Evolutionary conservation across 768 basidiomycete genomes (phyloP), one percentile per base, ranked within the genome.

Genomic region (Pleurotus ostreatus): DNA sequence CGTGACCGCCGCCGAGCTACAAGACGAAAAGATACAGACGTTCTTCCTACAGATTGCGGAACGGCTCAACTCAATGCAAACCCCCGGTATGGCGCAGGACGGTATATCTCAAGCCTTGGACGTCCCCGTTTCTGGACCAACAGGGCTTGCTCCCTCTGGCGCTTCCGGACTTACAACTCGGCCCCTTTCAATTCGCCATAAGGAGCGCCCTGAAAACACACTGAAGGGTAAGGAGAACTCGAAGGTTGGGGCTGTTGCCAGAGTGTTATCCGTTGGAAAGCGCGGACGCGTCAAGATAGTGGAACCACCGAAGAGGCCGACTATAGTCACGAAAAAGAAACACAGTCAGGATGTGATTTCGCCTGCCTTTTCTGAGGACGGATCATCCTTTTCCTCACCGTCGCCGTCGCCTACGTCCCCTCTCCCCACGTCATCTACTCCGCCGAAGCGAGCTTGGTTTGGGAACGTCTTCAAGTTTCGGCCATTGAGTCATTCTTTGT

Each of bases 31-130:
- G 45, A 83, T 96, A 63, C 90, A 93, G 61, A 72, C 82, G 46
- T 95, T 95, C 73, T 91, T 94, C 70, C 78, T 88, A 55, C 90
- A 95, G 68, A 85, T 94, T 46, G 88, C 85, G 6, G 82, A 88
- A 46, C 89, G 91, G 66, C 80, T 94, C 55, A 85, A 86, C 62
- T 78, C 80, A 44, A 83, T 93, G 73, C 85, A 89, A 63, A 11
- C 9, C 9, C 30, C 30, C 2, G 30, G 30, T 3, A 11, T 34
- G 30, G 30, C 30, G 9, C 30, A 34, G 30, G 30, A 34, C 11
- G 9, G 30, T 34, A 34, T 34, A 34, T 34, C 30, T 11, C 30
- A 34, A 11, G 30, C 30, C 30, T 34, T 34, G 30, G 9, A 11
- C 3, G 30, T 34, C 30, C 30, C 30, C 30, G 74, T 41, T 40